Evolutionary conservation across 2,329 filamentous ascomycete genomes (phyloP), one percentile per base, ranked within the genome.

Genomic region (Lachnellula suecica): DNA sequence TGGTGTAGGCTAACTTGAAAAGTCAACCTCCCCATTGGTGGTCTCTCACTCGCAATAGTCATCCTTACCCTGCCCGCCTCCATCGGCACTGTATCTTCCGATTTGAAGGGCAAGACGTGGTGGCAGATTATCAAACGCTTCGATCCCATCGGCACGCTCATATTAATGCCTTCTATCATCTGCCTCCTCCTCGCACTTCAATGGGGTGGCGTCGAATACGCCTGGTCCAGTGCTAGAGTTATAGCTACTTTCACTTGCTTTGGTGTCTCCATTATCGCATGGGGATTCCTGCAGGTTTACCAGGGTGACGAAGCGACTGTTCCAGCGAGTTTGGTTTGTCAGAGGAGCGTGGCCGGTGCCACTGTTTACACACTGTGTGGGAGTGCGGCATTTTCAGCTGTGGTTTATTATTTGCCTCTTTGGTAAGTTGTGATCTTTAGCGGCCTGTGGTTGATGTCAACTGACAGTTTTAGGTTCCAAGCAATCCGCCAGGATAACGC

Each of bases 101-200:
- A 34, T 6, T n/a, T 37, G 19, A 48, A 47, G n/a, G 23, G 20
- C 4, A 35, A 40, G 27, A 51, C 40, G 3, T 44, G n/a, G 11
- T 37, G 34, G 23, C 29, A 17, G 17, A 24, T 5, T 10, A 6
- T 47, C 11, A 15, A 15, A 11, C 10, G 23, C 8, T 71, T 79
- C 63, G 76, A 79, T 51, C 66, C 71, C 4, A 25, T 72, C 6
- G 75, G 74, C 2, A 67, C 70, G 13, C 53, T 68, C 13, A 52
- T 77, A 24, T 64, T 79, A 41, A 71, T 78, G 69, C 66, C 67
- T 61, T 58, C 66, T 63, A 60, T 53, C 20, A n/a, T 49, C 7
- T 59, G 63, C 59, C 66, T 72, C 53, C 65, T 77, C 38, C 65
- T 76, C 4, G 74, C 72, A 27, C 63, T 77, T 1, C 71, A 76